Percentiles rank a stretch among this genome's conserved stretches.
Evolutionary conservation across 1,139 yeast species (phyloP).

Genomic region (Kodamaea anthophila): DNA sequence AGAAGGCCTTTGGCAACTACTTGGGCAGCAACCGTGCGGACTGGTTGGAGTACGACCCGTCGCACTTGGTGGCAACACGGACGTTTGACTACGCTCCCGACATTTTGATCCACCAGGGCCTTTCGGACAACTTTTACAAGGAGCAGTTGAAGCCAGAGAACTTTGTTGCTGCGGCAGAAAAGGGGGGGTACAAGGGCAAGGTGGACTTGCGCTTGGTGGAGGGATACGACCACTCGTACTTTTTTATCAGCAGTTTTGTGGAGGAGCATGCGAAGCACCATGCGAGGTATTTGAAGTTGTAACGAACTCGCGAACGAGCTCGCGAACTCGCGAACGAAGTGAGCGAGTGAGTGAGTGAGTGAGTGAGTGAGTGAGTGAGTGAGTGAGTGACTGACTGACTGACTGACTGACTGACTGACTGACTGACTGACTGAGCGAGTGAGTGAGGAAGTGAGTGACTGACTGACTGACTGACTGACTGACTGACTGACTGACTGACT

Average conservation of each 20-base stretch:
- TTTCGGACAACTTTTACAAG: conserved; percentile 64
- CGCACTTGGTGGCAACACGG: conserved; percentile 56
- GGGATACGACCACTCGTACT: conserved; percentile 90
- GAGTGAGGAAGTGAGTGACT: too few species aligned
- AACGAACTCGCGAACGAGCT: too few species aligned
- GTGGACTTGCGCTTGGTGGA: conserved; percentile 61
- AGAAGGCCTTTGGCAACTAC: conserved; percentile 74
- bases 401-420: too few species aligned
- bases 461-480: too few species aligned
- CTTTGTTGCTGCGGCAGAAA: conserved; percentile 56
- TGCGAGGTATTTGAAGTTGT: conserved; percentile 52
- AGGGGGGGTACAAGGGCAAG: conserved; percentile 54
- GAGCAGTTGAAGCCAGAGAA: conserved; percentile 78
- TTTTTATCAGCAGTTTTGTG: conserved; percentile 74
- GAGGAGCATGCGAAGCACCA: conserved; percentile 85
- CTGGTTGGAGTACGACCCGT: conserved; percentile 81
- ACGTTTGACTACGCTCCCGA: conserved; percentile 44
- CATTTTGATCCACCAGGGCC: conserved; percentile 82
- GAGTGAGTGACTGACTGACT: too few species aligned
- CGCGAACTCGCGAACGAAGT: too few species aligned
- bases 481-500: too few species aligned
- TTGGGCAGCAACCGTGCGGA: conserved; percentile 52
- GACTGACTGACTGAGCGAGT: too few species aligned
- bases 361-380: too few species aligned
- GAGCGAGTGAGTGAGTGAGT: too few species aligned